Evolutionary conservation across 306 rosid species (phyloP), one percentile per base, ranked within the genome.

Genomic region (Inga oerstediana): DNA sequence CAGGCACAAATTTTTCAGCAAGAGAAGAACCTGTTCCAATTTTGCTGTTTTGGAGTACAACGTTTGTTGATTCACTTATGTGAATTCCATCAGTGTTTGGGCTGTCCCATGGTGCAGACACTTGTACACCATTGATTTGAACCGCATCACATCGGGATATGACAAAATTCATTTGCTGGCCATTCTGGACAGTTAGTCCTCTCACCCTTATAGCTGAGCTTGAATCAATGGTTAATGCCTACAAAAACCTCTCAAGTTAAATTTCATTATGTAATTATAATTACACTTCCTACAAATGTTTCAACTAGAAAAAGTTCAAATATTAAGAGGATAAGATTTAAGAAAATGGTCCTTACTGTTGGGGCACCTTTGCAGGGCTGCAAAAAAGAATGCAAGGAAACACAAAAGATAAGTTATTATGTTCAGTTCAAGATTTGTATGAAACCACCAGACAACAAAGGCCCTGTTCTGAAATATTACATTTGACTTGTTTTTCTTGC

Each of bases 361-460:
- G 99, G 99, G 68, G 99, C 99, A 19, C 88, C 95, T 84, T 58
- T 92, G 97, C 99, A 97, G 76, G 97, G 95, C 99, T 97, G 98
- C 77, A 59, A 80, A 75, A 81, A 79, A 76, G 52, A 73, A 56
- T 7, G 70, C 39, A 48, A 37, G 61, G 45, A 78, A 65, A 78
- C 77, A 44, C 46, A 69, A 43, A 43, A 62, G 34, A 68, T 22
- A 27, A 49, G 71, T 80, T 14, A 80, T 44, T 78, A 44, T 44
- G 20, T 49, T 79, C 70, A 75, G 34, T 41, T 30, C 5, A 80
- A 80, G 71, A 67, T 76, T 43, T 80, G 73, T 7, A 80, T 43
- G 62, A 75, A 75, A 49, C 56, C 44, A 68, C 37, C 67, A 66
- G 45, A 52, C 56, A 66, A 82, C 67, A 12, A 7, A 51, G 84